Base-by-base conservation (phyloP, 2,329 filamentous ascomycete genomes). In the Xylariales sp. region DNA sequence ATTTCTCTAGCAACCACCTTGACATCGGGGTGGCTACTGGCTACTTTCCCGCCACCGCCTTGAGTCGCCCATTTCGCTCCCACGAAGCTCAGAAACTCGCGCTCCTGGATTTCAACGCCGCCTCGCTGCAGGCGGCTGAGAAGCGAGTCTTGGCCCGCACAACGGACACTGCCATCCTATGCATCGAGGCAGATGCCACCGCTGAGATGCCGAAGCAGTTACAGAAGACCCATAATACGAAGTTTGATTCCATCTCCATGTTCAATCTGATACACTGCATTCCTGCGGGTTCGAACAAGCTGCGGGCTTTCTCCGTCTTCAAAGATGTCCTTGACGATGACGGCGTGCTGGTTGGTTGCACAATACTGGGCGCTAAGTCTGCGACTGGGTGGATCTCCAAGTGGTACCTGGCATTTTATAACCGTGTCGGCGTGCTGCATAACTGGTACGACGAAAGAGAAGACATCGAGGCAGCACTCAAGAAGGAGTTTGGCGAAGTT, bases 181-280 rank as follows among this genome's bases (percentile, higher is more conserved):
- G 47, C 12, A 47, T 66, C 14, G 43, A 58, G 20, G 65, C 61
- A 5, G 61, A 70, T 42, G 55, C 61, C 20, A 59, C 54, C 5
- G 41, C 55, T 23, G 54, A 59, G 3, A 47, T 61, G 3, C 60
- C 60, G 0, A 35, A 44, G 17, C 43, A 40, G 4, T 40, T 61
- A 16, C 39, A 43, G 19, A 45, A 59, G 19, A 40, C 41, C 16
- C 45, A 45, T 27, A 47, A 42, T 3, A n/a, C n/a, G n/a, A 48
- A 46, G 31, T 72, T 65, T 44, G 60, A 67, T 44, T 65, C 64
- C 1, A 62, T 73, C 35, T 62, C 61, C 12, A 54, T 67, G 49
- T 66, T 65, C 46, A 68, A 64, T 43, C 42, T 69, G 5, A 51
- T 68, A 13, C 66, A 69, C 45, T 69, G 66, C 46, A 43, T 69